A percentile compares a stretch with the other conserved stretches of the same genome.
Conservation (phyloP, 768 basidiomycete genomes). For the Boletus fagicola region DNA sequence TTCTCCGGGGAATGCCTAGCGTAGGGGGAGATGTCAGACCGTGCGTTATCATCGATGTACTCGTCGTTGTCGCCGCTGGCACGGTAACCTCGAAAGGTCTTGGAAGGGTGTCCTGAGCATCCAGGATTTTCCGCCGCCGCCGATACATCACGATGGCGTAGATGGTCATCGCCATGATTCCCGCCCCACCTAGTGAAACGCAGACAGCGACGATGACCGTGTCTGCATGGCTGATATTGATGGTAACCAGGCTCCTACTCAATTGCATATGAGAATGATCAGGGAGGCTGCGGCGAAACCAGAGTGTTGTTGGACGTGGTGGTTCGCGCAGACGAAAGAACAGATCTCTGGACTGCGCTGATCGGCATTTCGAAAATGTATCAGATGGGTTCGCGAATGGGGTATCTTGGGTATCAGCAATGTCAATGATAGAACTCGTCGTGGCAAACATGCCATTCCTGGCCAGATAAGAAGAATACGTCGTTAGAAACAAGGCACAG, state of each 20-base stretch:
- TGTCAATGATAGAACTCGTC: slow-evolving; percentile 1
- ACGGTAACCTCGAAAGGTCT: slow-evolving; percentile 22
- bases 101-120: slow-evolving; percentile 26
- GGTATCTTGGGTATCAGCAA: slow-evolving; percentile 1
- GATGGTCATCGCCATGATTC: slow-evolving; percentile 12
- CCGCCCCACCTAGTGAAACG: slow-evolving; percentile 22
- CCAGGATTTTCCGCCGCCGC: slow-evolving; percentile 11
- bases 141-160: slow-evolving; percentile 20
- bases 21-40: background rate
- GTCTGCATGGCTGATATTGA: slow-evolving; percentile 1
- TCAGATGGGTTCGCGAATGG: background rate
- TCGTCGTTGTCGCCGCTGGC: slow-evolving; percentile 8
- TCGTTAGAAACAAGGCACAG: background rate
- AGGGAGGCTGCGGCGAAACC: background rate
- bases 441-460: slow-evolving; percentile 41
- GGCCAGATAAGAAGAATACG: slow-evolving; percentile 3
- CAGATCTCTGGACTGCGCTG: background rate
- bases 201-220: slow-evolving; percentile 19
- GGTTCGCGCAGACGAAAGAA: background rate
- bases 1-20: slow-evolving; percentile 3
- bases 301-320: background rate
- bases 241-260: background rate
- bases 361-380: slow-evolving; percentile 15
- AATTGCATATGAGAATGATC: slow-evolving; percentile 7
- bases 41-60: background rate